Percentiles rank a stretch among this genome's conserved stretches.
phyloP scores from a whole-genome alignment of 495 filamentous ascomycete species.

The Margaritispora aquatica region DNA sequence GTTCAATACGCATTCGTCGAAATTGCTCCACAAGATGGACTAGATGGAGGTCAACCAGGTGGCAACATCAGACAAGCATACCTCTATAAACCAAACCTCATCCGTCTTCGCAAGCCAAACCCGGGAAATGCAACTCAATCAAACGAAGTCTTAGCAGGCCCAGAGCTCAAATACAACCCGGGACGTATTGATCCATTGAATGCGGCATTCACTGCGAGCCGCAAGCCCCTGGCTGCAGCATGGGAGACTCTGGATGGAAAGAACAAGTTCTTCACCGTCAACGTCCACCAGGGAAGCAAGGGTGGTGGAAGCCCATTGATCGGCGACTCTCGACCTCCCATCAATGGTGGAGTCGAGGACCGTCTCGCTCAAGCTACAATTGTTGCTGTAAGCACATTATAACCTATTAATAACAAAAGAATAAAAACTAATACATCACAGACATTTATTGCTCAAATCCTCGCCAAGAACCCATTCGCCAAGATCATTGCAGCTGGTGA shows the following conservation, averaged over 20 bases:
- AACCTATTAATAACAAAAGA: too few relatives aligned
- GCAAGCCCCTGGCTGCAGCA: slow-evolving; percentile 52
- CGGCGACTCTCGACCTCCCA: slow-evolving; percentile 51
- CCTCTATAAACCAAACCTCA: slow-evolving; percentile 45
- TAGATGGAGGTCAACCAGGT: slow-evolving; percentile 52
- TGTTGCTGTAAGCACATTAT: slow-evolving; percentile 28
- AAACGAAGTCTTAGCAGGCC: slow-evolving; percentile 41
- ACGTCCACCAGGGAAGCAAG: slow-evolving; percentile 52
- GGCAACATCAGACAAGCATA: slow-evolving; percentile 62
- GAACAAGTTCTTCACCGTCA: slow-evolving; percentile 50
- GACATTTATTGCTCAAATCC: slow-evolving; percentile 35
- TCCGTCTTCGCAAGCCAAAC: slow-evolving; percentile 43
- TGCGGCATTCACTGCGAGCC: slow-evolving; percentile 41
- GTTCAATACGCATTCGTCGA: slow-evolving; percentile 40
- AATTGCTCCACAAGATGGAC: slow-evolving; percentile 39
- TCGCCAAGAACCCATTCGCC: slow-evolving; percentile 35
- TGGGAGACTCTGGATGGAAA: slow-evolving; percentile 42
- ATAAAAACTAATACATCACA: neutral
- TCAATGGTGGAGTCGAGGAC: slow-evolving; percentile 48
- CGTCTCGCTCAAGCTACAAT: slow-evolving; percentile 41
- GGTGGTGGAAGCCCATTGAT: slow-evolving; percentile 49
- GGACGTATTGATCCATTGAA: slow-evolving; percentile 51
- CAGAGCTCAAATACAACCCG: slow-evolving; percentile 49
- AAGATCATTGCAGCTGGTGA: slow-evolving; percentile 46
- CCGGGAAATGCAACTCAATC: slow-evolving; percentile 35